Base-by-base conservation (phyloP, 192 early-diverging fungal species). In the Mortierella antarctica region DNA sequence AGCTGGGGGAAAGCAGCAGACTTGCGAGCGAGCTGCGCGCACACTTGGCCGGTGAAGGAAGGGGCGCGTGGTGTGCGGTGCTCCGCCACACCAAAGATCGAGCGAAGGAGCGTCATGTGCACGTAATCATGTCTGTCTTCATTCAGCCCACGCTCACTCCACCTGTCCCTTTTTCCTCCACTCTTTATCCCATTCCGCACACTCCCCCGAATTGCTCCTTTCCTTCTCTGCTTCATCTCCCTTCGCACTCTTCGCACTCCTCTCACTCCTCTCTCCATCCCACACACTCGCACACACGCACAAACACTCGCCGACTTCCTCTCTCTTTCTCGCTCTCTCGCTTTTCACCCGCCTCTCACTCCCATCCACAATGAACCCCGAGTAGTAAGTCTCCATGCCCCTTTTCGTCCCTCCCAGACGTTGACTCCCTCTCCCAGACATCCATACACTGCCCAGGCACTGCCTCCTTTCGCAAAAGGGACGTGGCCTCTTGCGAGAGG, bases 351-450 rank as follows among this genome's bases (percentile, higher is more conserved):
- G 40, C 13, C 13, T 18, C 21, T 62, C 57, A 20, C 44, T 42
- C 42, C 42, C 20, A 57, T 23, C 15, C 67, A 69, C 55, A n/a
- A 70, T 71, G 84, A 85, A 85, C 62, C 82, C 82, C 12, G 84
- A 85, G 80, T 85, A 83, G 82, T 85, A 80, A 84, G 82, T 80
- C 11, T 9, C 0, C 49, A 7, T 62, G 8, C 51, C 8, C 59
- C 17, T 59, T 57, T 31, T 42, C 42, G 12, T 65, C 23, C 6
- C n/a, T 39, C 12, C 46, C 31, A 31, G 31, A 15, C 52, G 41
- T 57, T 40, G 21, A 53, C 52, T 49, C 51, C n/a, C 39, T 49
- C 17, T 47, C 14, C 20, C 31, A 31, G 31, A 31, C 31, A 31
- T 31, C 31, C 31, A 31, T 31, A 31, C 31, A 31, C 31, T 31